Evolutionary conservation across 1,139 yeast genomes (phyloP).

Genomic region (Taiozyma sp.): DNA sequence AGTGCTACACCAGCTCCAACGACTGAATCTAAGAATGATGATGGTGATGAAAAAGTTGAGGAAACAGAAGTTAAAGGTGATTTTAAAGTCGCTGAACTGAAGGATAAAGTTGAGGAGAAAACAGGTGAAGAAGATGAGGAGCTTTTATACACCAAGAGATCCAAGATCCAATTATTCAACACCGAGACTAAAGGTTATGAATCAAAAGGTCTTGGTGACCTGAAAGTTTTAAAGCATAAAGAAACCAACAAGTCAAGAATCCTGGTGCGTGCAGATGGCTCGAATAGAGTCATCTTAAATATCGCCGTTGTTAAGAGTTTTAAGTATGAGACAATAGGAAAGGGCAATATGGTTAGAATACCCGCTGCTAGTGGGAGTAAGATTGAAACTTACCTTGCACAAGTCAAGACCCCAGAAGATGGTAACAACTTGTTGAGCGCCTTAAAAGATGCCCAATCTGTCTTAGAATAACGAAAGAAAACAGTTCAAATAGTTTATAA

Average conservation of each 20-base stretch:
- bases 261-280: constrained; percentile 83
- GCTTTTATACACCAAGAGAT: constrained; percentile 54
- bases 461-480: neutral
- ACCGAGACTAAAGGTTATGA: constrained; percentile 46
- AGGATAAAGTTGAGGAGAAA: constrained; percentile 42
- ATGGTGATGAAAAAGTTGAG: constrained; percentile 3
- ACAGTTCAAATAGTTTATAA: neutral
- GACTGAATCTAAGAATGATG: constrained; percentile 6
- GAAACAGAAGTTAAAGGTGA: constrained; percentile 39
- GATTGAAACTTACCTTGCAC: constrained; percentile 57
- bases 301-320: constrained; percentile 46
- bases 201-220: constrained; percentile 74
- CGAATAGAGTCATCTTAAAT: constrained; percentile 76
- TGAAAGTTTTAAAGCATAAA: constrained; percentile 61
- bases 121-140: constrained; percentile 90
- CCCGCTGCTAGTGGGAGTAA: constrained; percentile 46
- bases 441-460: constrained; percentile 34
- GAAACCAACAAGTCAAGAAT: constrained; percentile 60
- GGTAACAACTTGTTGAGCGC: constrained; percentile 56
- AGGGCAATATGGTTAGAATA: constrained; percentile 45
- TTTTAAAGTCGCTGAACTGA: constrained; percentile 40
- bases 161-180: constrained; percentile 64
- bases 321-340: constrained; percentile 52
- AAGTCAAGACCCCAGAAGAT: constrained; percentile 68
- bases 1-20: neutral